Base-by-base conservation (phyloP, 1,139 yeast species). In the Yamadazyma jaroonii region DNA sequence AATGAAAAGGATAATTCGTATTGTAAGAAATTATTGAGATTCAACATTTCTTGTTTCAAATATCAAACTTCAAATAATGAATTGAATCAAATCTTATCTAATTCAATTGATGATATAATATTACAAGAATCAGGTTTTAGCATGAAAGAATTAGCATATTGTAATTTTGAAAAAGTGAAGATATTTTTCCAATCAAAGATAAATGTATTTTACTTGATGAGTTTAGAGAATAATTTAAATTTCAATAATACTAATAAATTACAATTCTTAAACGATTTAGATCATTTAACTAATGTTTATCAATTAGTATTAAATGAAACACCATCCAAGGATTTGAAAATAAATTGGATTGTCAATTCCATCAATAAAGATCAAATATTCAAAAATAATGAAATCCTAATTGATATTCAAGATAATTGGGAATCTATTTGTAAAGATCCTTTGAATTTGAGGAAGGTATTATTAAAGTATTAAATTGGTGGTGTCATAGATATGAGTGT, bases 281-380 rank as follows among this genome's bases (percentile, higher is more conserved):
- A 49, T 13, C 44, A 45, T 13, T 35, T 52, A 21, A 31, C 31
- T 12, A 41, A 38, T 25, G 34, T 51, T 7, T 51, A 52, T 32
- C 21, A 28, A 9, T 34, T 51, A 13, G 32, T 51, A 5, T 52
- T 52, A 36, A 42, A 43, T 25, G 45, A 38, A n/a, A 10, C 17
- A 3, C 48, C 55, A 3, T 31, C 36, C 3, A 26, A 31, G 13
- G 49, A 49, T 4, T 32, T 50, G 29, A 49, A 45, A 35, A 36
- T 48, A 12, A 48, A 49, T 20, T 52, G 56, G 56, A 46, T 49
- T 5, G 30, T 49, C 22, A 47, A 46, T 36, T 46, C 53, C 3
- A 38, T 49, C 29, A 44, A 42, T 30, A 45, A 41, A 28, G 32
- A 32, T 21, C 25, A 29, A 8, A n/a, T 31, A 12, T 25, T n/a